A percentile compares a stretch with the other conserved stretches of the same genome.
These are phyloP conservation scores for Sporisorium scitamineum DNA, from an alignment of 1,284 basidiomycete species.

Conservation along the genomic window DNA sequence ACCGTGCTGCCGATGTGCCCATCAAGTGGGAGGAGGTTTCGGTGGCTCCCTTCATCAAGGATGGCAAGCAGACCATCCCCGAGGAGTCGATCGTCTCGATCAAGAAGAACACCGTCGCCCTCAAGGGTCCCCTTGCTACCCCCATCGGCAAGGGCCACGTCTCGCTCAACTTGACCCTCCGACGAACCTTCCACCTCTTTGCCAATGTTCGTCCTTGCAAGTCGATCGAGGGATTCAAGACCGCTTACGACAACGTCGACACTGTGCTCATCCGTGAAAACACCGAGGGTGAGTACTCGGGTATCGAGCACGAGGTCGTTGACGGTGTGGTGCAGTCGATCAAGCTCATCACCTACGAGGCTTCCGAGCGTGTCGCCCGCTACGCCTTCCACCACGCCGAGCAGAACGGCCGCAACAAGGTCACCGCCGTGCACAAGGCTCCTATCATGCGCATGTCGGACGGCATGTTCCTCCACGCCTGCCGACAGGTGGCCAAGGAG, in stretches of 20 bases:
- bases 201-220: conserved; percentile 98
- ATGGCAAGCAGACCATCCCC: conserved; percentile 97
- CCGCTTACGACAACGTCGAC: conserved; percentile 97
- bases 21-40: conserved; percentile 94
- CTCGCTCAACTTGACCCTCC: conserved; percentile 95
- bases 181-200: conserved; percentile 96
- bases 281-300: conserved; percentile 99
- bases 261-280: conserved; percentile 99
- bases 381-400: conserved; percentile 99
- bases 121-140: conserved; percentile 81
- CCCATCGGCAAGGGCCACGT: conserved; percentile 98
- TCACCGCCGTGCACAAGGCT: conserved; percentile 99
- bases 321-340: conserved; percentile 99
- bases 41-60: conserved; percentile 86
- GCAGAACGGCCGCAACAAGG: conserved; percentile 85
- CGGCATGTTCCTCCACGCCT: conserved; percentile 99
- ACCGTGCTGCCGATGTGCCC: conserved; percentile 77
- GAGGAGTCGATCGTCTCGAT: conserved; percentile 90
- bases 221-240: conserved; percentile 97
- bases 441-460: conserved; percentile 99
- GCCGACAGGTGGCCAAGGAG: conserved; percentile 94
- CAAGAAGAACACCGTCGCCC: conserved; percentile 95
- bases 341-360: conserved; percentile 99
- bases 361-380: conserved; percentile 96
- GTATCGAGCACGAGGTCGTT: conserved; percentile 97